Evolutionary conservation across 257 asterid species (phyloP), one percentile per base, ranked within the genome.

Genomic region (Nicotiana attenuata): DNA sequence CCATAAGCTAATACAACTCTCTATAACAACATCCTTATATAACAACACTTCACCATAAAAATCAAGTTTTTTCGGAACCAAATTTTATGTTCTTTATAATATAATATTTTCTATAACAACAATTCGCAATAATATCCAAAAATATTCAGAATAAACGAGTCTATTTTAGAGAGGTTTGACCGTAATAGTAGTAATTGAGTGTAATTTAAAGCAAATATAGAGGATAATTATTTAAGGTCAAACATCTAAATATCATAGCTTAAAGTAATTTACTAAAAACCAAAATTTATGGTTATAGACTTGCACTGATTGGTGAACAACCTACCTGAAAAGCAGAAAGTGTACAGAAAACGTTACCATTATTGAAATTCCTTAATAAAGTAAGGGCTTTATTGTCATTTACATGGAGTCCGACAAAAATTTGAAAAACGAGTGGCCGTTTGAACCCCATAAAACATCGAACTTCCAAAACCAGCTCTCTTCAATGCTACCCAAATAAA

Each of bases 371-470:
- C 22, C 9, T n/a, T 0, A 38, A 0, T 8, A 79, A 85, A 14
- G 5, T 1, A 17, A 69, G 71, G 86, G 76, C 5, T 50, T 26
- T 13, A 5, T 55, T 26, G 86, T 38, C 59, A 53, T 66, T 29
- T 26, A 78, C 0, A 47, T 31, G 15, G 56, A 52, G 45, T 50
- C 17, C 60, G 78, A 75, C 26, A 22, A 71, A 78, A 75, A 50
- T 75, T 91, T 91, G 90, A 90, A 91, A 41, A 93, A 85, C 78
- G 87, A 66, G 85, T 89, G 93, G 92, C 97, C 97, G 97, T 93
- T 93, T 84, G 94, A 90, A 90, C 63, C 63, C 17, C 80, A 35
- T 47, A 89, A 86, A 88, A 84, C 84, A 52, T 82, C 84, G 64
- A 69, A 85, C 89, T 87, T 87, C 85, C 87, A 89, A 88, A 88